Base-by-base conservation (phyloP, 495 filamentous ascomycete genomes). In the Mytilinidion resinicola region DNA sequence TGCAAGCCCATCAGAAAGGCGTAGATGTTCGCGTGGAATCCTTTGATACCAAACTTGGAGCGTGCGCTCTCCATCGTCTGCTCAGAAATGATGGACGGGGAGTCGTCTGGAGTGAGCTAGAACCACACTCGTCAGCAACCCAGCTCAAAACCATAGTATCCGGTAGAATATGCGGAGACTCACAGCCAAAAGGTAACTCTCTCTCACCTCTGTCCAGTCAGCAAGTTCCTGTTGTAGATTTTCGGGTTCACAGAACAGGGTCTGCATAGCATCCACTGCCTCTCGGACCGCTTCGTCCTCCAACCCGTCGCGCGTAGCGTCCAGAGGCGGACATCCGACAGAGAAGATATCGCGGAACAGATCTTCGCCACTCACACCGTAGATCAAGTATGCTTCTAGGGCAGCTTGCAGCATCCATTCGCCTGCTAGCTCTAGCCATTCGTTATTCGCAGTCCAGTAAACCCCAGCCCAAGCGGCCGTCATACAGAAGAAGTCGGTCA, bases 381-480 rank as follows among this genome's bases (percentile, higher is more conserved):
- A 70, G 25, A 73, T 60, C 12, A 73, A 64, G 42, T 75, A 74
- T 55, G 78, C 76, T 62, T 83, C 80, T 7, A 79, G 39, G 4
- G 67, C 69, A 6, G 80, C 77, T 49, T 83, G 79, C 10, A 77
- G 61, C 68, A 82, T 76, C 57, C 78, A 79, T 20, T 74, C 72
- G 0, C 69, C 74, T 0, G 75, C 73, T 8, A 80, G 61, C 10
- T 76, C 68, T 56, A 77, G 72, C 76, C 75, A 81, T 5, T 55
- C 47, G 2, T 53, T 56, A 17, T 73, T 74, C 4, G 69, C 43
- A 17, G 51, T 30, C 41, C 57, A 68, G 12, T 61, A 56, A 30
- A 63, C 55, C 1, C 3, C 34, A 21, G 56, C 51, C 11, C 69
- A 38, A 14, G 59, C 41, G 1, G 70, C 66, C 36, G 78, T 81